phyloP scores from a whole-genome alignment of 1,139 yeast species.

The Pichia sp. region DNA sequence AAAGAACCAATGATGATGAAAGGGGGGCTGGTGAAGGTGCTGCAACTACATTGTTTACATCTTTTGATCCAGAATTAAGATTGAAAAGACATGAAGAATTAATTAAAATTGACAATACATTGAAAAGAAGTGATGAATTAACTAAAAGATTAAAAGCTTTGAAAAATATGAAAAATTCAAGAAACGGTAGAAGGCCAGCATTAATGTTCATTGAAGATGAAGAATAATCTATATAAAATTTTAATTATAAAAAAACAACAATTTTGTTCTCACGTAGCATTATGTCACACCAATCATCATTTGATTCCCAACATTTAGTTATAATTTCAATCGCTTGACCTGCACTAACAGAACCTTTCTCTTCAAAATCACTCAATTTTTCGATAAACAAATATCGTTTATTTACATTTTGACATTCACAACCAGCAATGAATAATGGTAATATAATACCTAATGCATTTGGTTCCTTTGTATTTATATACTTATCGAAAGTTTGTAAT shows the following conservation, averaged over 20 bases:
- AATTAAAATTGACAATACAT: conserved; percentile 23
- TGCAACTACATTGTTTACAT: conserved; percentile 23
- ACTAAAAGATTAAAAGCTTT: conserved; percentile 23
- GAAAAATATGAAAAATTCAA: conserved; percentile 17
- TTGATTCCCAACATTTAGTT: conserved; percentile 51
- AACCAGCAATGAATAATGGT: conserved; percentile 52
- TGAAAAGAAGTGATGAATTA: conserved; percentile 25
- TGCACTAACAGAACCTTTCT: conserved; percentile 47
- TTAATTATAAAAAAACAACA: conserved; percentile 37
- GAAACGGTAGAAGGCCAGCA: conserved; percentile 15
- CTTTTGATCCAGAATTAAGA: conserved; percentile 28
- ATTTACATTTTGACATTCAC: conserved; percentile 42
- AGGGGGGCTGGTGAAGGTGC: conserved; percentile 13
- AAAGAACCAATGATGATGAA: conserved; percentile 6
- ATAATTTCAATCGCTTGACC: conserved; percentile 42
- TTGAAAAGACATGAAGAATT: conserved; percentile 29
- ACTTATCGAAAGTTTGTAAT: conserved; percentile 31
- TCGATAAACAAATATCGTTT: conserved; percentile 34
- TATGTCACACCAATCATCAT: conserved; percentile 51
- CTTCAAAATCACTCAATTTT: conserved; percentile 36
- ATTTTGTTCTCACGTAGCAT: conserved; percentile 41
- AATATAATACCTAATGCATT: conserved; percentile 52
- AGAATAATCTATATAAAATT: conserved; percentile 6
- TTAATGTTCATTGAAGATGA: conserved; percentile 23
- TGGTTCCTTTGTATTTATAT: conserved; percentile 41